Evolutionary conservation across 2,329 filamentous ascomycete genomes (phyloP), one percentile per base, ranked within the genome.

Genomic region (Chaetomiaceae sp.): DNA sequence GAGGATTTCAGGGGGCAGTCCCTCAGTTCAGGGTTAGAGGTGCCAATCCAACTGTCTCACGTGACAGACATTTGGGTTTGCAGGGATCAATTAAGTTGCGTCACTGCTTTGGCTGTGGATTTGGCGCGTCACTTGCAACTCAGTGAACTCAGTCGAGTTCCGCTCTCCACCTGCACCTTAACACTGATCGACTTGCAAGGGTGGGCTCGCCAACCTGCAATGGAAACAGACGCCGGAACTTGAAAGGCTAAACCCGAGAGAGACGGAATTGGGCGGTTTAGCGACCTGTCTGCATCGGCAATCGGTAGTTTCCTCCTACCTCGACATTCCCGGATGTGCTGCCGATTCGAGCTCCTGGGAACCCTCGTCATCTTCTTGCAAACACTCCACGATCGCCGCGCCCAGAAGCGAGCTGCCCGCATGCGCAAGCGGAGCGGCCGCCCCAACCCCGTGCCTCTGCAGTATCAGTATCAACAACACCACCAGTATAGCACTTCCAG

Each of bases 341-440:
- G 76, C 67, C 75, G 76, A 16, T 76, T 74, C 62, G 76, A 79
- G 66, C 70, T 76, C 17, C 58, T 79, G 23, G 76, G 76, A 23
- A 69, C 70, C 38, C 67, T 78, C 34, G 71, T 79, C 50, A 69
- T 79, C 56, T 65, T 73, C 34, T 58, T 73, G 23, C 72, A 73
- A 58, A 67, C 73, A 55, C 68, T 78, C 17, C 47, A 44, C 35
- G 31, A 48, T 47, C 57, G 65, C 56, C 66, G 62, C 4, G 45
- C 37, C 69, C 55, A 60, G 41, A 47, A 55, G 48, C 44, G 55
- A 50, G 49, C 48, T 17, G 47, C 21, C 14, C 19, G 41, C 31
- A 13, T 48, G 30, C 44, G 17, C 43, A 51, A 44, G 33, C 38
- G 16, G 34, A 48, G 8, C 31, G 27, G 14, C 17, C 50, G 13